Evolutionary conservation across 352 stramenopile genomes (phyloP), one percentile per base, ranked within the genome.

Genomic region (Phytopythium montanum): DNA sequence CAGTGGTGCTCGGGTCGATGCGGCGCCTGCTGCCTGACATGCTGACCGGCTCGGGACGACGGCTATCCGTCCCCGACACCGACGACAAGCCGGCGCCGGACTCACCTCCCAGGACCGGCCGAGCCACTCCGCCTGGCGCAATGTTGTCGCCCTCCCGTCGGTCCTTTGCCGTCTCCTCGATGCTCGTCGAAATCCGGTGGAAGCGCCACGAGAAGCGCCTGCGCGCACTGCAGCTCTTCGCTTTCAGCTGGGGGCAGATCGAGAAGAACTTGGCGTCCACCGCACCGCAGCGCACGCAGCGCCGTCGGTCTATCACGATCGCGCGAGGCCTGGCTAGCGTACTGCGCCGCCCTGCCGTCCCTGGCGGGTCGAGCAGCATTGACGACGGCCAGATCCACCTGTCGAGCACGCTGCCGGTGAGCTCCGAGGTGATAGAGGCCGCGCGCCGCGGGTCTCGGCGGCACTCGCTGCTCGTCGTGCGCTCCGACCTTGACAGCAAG

Each of bases 131-230:
- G 0, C 14, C 31, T 3, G 38, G 0, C 19, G 23, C 8, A 3
- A 23, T 18, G 4, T 0, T 9, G 5, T 4, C n/a, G n/a, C n/a
- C 25, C 13, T 23, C 25, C 10, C 9, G 44, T 2, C 23, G 48
- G 19, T 49, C 44, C 7, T 49, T 54, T 19, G 28, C 33, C 9
- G n/a, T 54, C 0, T 38, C 77, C 19, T 72, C 73, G 53, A 41
- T 62, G 18, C 57, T 48, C 50, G 68, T 52, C 21, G 72, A 83
- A 41, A 42, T 71, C 3, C 66, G 62, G 18, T 83, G 74, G 74
- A 71, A 74, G 34, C 60, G 56, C 2, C 72, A 83, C 41, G 64
- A 73, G 46, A 83, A 79, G 38, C 69, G 74, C 10, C 56, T 83
- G 49, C 69, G 70, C 8, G 74, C 69, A 18, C 65, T 81, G n/a